phyloP scores from a whole-genome alignment of 495 filamentous ascomycete species.

The Neurospora terricola region DNA sequence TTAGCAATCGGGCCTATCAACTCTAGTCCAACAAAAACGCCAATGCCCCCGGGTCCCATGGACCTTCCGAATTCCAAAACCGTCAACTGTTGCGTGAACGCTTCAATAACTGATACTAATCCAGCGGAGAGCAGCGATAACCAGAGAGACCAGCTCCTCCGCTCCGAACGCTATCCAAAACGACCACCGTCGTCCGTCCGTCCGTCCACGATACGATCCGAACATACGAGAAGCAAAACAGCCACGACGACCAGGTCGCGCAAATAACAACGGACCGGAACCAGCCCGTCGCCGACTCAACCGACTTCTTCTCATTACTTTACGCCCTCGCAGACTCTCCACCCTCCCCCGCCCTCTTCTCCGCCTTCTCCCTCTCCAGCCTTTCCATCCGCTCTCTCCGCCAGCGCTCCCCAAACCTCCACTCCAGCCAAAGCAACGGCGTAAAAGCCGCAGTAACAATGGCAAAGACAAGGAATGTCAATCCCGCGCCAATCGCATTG shows the following conservation, averaged over 20 bases:
- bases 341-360: neutral
- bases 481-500: conserved; percentile 47
- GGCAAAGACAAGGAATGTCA: conserved; percentile 52
- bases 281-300: neutral
- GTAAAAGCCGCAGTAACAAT: conserved; percentile 33
- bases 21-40: neutral
- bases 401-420: conserved; percentile 21
- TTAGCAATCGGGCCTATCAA: neutral
- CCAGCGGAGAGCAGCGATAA: neutral
- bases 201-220: neutral
- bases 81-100: neutral
- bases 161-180: neutral
- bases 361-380: conserved; percentile 4
- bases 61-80: neutral
- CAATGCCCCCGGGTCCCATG: neutral
- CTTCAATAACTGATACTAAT: neutral
- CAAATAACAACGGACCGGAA: neutral
- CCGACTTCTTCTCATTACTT: neutral
- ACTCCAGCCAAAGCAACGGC: conserved; percentile 35
- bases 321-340: neutral
- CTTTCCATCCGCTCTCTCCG: conserved; percentile 13
- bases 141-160: neutral
- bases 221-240: neutral
- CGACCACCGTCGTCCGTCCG: neutral
- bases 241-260: neutral